These are phyloP conservation scores for Magnolia kwangsiensis DNA, from an alignment of 164 flowering plant species.

Conservation along the genomic window DNA sequence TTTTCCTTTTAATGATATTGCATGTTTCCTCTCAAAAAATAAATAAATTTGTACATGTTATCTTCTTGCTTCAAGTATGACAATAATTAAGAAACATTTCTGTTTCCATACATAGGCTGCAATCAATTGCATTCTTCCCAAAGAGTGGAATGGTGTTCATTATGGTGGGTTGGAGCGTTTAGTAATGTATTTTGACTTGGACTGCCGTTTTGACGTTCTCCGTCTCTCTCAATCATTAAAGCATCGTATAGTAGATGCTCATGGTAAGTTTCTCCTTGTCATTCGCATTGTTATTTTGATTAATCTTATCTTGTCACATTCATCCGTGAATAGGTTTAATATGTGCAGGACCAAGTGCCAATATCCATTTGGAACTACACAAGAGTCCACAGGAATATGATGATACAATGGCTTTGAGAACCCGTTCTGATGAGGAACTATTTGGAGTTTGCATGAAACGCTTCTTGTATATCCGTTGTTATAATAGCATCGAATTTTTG, in stretches of 20 bases:
- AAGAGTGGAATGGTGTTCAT: conserved; percentile 61
- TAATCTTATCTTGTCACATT: neutral
- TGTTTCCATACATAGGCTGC: conserved; percentile 44
- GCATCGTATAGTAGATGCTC: conserved; percentile 33
- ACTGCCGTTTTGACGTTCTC: conserved; percentile 63
- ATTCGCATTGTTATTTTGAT: neutral
- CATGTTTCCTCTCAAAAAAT: too few species aligned
- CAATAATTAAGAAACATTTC: neutral
- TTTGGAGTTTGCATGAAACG: conserved; percentile 59
- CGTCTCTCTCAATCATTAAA: conserved; percentile 46
- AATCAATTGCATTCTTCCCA: conserved; percentile 61
- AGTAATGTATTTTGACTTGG: conserved; percentile 64
- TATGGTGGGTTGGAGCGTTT: conserved; percentile 64
- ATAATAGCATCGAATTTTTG: conserved; percentile 64
- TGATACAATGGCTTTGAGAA: conserved; percentile 2
- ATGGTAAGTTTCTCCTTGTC: conserved; percentile 17
- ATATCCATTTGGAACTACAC: conserved; percentile 1
- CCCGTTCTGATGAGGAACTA: conserved; percentile 40
- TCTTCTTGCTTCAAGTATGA: neutral
- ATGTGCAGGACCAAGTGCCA: conserved; percentile 16
- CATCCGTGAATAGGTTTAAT: neutral
- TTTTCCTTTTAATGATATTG: too few species aligned
- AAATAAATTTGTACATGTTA: neutral
- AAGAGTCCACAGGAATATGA: conserved; percentile 5
- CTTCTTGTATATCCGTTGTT: conserved; percentile 65